Evolutionary conservation across 2,329 filamentous ascomycete species (phyloP).

Genomic region (Fusarium illudens): DNA sequence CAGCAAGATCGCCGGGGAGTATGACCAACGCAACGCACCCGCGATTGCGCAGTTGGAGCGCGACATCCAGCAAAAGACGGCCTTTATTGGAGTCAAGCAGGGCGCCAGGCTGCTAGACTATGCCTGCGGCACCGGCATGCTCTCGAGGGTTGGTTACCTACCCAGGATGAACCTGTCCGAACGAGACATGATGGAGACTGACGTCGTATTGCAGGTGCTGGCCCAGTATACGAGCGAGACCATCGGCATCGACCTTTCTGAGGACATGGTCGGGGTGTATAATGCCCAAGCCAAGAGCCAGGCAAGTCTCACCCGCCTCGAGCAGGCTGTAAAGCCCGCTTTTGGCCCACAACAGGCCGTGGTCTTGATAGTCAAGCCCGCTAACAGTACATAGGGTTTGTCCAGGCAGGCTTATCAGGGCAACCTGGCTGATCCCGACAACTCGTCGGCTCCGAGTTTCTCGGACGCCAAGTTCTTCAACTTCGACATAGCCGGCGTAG

Average conservation of each 20-base stretch:
- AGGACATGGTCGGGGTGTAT: slow-evolving; percentile 74
- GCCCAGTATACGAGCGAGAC: slow-evolving; percentile 57
- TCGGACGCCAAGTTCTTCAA: slow-evolving; percentile 68
- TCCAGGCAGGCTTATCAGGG: slow-evolving; percentile 66
- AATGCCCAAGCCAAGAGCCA: slow-evolving; percentile 67
- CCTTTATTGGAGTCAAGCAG: slow-evolving; percentile 66
- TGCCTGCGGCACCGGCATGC: slow-evolving; percentile 75
- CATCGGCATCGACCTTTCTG: slow-evolving; percentile 74
- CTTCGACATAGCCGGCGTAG: slow-evolving; percentile 74
- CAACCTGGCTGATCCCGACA: slow-evolving; percentile 60
- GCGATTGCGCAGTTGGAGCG: slow-evolving; percentile 62
- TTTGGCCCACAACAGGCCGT: neutral
- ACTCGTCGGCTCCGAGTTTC: slow-evolving; percentile 63
- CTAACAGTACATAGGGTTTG: slow-evolving; percentile 27
- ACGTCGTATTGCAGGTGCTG: slow-evolving; percentile 31
- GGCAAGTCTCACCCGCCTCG: slow-evolving; percentile 44
- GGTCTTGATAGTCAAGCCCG: neutral
- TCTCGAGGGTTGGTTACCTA: slow-evolving; percentile 64
- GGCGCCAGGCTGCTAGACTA: slow-evolving; percentile 73
- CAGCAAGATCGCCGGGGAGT: slow-evolving; percentile 45
- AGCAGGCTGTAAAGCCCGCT: neutral
- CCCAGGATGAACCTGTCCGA: neutral
- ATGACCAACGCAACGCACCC: slow-evolving; percentile 63
- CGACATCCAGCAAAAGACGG: slow-evolving; percentile 60
- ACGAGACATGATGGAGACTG: neutral